Conservation (phyloP, 2,329 filamentous ascomycete genomes). For the Anisogramma anomala region DNA sequence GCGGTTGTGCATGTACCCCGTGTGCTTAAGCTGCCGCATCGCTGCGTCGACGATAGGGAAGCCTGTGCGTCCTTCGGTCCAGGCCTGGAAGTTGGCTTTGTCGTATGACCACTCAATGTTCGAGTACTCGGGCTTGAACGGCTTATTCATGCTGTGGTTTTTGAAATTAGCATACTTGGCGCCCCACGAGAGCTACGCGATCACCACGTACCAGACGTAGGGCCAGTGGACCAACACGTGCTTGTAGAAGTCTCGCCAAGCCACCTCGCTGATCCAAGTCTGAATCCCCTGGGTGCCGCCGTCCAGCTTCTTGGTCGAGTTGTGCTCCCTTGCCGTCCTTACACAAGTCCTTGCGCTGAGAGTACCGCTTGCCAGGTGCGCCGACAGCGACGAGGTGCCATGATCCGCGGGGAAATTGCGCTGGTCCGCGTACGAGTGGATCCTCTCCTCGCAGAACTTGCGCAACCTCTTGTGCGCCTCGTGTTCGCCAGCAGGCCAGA, state of each 20-base stretch:
- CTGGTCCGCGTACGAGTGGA: constrained; percentile 47
- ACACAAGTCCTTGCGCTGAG: constrained; percentile 57
- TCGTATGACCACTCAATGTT: constrained; percentile 77
- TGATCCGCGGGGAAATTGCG: constrained; percentile 55
- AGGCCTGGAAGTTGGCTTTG: constrained; percentile 54
- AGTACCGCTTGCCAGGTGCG: constrained; percentile 57
- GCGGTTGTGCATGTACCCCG: constrained; percentile 75
- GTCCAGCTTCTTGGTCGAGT: constrained; percentile 54
- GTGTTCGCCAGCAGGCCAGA: constrained; percentile 68
- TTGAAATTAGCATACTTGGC: not conserved
- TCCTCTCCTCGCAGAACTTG: constrained; percentile 56
- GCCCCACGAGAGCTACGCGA: constrained; percentile 22
- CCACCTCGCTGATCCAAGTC: constrained; percentile 71
- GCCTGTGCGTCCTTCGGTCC: constrained; percentile 63
- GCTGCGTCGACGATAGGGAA: constrained; percentile 78
- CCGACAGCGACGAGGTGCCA: constrained; percentile 57
- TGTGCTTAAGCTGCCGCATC: constrained; percentile 62
- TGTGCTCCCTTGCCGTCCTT: constrained; percentile 44
- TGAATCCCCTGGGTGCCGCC: constrained; percentile 53
- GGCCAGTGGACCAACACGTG: constrained; percentile 80
- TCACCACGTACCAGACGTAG: constrained; percentile 53
- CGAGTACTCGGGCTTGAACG: constrained; percentile 69
- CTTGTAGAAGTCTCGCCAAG: constrained; percentile 82
- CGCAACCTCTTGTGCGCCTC: constrained; percentile 53
- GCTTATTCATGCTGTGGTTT: constrained; percentile 42